Conservation (phyloP, 2,329 filamentous ascomycete species). For the Blastomyces emzantsi region DNA sequence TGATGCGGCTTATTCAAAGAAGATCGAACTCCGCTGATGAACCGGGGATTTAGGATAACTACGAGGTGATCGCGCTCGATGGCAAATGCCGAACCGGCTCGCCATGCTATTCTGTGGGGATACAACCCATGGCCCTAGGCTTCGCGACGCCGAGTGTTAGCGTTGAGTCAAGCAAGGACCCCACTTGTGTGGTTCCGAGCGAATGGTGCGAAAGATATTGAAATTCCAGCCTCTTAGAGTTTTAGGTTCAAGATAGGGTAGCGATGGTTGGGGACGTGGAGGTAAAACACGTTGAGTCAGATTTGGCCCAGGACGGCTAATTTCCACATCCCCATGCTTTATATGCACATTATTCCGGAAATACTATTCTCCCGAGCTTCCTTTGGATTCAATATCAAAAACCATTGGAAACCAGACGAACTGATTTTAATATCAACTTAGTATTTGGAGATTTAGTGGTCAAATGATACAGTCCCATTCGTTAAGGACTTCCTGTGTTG, state of each 20-base stretch:
- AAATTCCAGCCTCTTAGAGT: background rate
- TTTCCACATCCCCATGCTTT: background rate
- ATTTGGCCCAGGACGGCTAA: background rate
- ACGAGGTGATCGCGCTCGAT: too few species aligned
- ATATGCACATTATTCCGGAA: background rate
- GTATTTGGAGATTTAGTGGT: background rate
- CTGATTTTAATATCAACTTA: background rate
- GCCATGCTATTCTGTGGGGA: background rate
- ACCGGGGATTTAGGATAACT: too few species aligned
- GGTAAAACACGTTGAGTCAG: background rate
- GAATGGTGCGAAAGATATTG: background rate
- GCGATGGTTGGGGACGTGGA: background rate
- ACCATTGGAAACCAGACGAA: background rate
- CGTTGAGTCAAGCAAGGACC: background rate
- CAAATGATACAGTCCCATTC: constrained; percentile 10
- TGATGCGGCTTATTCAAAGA: background rate
- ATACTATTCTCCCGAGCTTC: background rate
- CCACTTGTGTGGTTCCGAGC: background rate
- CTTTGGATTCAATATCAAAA: background rate
- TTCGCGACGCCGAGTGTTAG: background rate
- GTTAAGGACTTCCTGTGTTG: background rate
- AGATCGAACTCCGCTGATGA: too few species aligned
- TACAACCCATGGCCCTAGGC: background rate
- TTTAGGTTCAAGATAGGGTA: background rate
- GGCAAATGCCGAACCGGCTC: background rate